Base-by-base conservation (phyloP, 202 grass and related monocot genomes). In the Setaria italica region DNA sequence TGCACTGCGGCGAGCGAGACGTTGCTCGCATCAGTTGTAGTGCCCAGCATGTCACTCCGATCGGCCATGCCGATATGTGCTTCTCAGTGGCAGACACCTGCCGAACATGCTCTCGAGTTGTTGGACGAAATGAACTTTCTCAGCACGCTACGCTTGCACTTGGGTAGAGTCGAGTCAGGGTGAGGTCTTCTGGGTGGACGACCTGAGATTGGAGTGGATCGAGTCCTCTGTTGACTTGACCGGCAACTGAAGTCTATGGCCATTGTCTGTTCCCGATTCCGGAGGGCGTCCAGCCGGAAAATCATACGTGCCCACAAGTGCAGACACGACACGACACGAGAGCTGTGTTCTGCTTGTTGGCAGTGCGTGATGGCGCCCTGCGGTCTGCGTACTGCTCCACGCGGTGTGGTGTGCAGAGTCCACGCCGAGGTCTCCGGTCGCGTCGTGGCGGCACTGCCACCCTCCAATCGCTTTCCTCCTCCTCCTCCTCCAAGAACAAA, bases 151-250 rank as follows among this genome's bases (percentile, higher is more conserved):
- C 68, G 13, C 43, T 10, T 46, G 9, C 43, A 46, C 8, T 9
- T 45, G 42, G 8, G 41, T 16, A 56, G 17, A 19, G 11, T 20
- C 7, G 7, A 16, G 53, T 43, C 37, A 49, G 11, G 60, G 1
- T 19, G 68, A 49, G 17, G 29, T 47, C 54, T 34, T 20, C 41
- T 6, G 3, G 30, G 35, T 46, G 48, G 73, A 57, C 62, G 72
- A 85, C 72, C 29, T 6, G 62, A 20, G 58, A 62, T 29, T 33
- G 60, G 11, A 5, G 12, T 11, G 4, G 10, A 63, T 25, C 4
- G 14, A 58, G 74, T 85, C 83, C 32, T 17, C 41, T 46, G 2
- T 3, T 60, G 74, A 57, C 74, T 79, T 85, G 74, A 79, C 65
- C 30, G 8, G 5, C 0, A 46, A 2, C 43, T 7, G 2, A 69